A percentile compares a stretch with the other conserved stretches of the same genome.
Conservation (phyloP, 352 stramenopile species). For the Halophytophthora polymorphica region DNA sequence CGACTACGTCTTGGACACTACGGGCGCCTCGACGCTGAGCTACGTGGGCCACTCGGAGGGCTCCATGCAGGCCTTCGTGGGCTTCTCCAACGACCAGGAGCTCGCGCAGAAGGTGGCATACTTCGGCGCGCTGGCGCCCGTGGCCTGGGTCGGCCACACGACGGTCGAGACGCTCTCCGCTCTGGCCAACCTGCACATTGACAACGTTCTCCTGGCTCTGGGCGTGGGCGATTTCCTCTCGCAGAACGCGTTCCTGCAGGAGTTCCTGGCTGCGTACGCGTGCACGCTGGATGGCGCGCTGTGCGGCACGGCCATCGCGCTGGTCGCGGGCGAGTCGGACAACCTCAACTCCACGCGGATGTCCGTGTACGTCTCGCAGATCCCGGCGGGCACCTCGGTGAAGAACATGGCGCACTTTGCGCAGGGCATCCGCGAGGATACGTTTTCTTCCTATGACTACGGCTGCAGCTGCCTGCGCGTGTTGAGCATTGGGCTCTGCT, state of each 20-base stretch:
- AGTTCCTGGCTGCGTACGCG: slow-evolving; percentile 33
- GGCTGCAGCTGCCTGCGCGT: slow-evolving; percentile 29
- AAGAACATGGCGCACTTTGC: slow-evolving; percentile 55
- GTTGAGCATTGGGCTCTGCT: slow-evolving; percentile 29
- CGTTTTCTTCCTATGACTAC: slow-evolving; percentile 47
- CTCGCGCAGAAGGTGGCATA: slow-evolving; percentile 49
- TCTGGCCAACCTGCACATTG: slow-evolving; percentile 34
- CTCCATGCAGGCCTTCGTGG: slow-evolving; percentile 47
- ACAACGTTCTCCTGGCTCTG: slow-evolving; percentile 32
- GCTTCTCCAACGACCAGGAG: slow-evolving; percentile 48
- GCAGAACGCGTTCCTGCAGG: slow-evolving; percentile 28
- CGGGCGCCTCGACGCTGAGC: slow-evolving; percentile 26
- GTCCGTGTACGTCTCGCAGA: slow-evolving; percentile 47
- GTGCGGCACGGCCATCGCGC: slow-evolving; percentile 42
- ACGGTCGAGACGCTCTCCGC: slow-evolving; percentile 24
- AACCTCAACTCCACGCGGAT: slow-evolving; percentile 47
- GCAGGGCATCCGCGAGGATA: slow-evolving; percentile 44
- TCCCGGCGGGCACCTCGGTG: slow-evolving; percentile 37
- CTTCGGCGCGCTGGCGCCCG: slow-evolving; percentile 47
- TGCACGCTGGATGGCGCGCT: slow-evolving; percentile 34
- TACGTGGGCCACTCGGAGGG: slow-evolving; percentile 52
- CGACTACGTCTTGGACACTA: slow-evolving; percentile 31
- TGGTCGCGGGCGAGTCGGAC: slow-evolving; percentile 33
- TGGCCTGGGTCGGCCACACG: slow-evolving; percentile 19
- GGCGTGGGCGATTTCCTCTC: slow-evolving; percentile 38